A percentile compares a stretch with the other conserved stretches of the same genome.
Conservation (phyloP, 2,329 filamentous ascomycete species). For the Pseudocercospora fuligena region DNA sequence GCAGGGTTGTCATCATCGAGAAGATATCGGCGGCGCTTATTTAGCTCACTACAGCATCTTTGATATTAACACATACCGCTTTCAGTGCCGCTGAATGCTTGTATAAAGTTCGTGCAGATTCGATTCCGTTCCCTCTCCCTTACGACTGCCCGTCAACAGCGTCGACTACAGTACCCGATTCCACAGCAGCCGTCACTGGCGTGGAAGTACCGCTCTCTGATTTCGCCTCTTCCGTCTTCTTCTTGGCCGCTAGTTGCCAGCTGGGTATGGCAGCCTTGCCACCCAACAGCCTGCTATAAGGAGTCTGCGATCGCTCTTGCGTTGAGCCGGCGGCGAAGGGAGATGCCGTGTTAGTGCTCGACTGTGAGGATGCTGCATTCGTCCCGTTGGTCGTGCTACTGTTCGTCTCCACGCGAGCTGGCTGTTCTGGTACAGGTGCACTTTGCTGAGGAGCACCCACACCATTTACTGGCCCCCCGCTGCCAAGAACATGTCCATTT, state of each 20-base stretch:
- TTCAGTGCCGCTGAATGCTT: not conserved
- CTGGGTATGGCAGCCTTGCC: conserved; percentile 54
- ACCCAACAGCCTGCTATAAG: conserved; percentile 36
- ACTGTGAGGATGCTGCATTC: conserved; percentile 16
- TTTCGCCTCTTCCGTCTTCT: conserved; percentile 53
- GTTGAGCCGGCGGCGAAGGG: conserved; percentile 29
- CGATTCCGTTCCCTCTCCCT: not conserved
- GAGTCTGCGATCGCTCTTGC: conserved; percentile 25
- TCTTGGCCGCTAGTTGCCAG: conserved; percentile 59
- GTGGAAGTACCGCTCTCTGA: conserved; percentile 17
- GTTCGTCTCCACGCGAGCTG: conserved; percentile 29
- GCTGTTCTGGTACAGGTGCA: conserved; percentile 14
- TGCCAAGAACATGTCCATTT: conserved; percentile 31
- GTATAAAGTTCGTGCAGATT: not conserved
- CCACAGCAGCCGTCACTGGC: conserved; percentile 29
- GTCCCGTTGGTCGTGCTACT: conserved; percentile 18
- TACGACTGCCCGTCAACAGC: conserved; percentile 23
- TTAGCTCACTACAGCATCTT: not conserved
- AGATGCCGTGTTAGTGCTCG: conserved; percentile 22
- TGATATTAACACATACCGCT: not conserved
- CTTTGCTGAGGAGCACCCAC: conserved; percentile 2
- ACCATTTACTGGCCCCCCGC: conserved; percentile 19
- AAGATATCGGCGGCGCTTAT: not conserved
- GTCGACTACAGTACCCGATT: conserved; percentile 30
- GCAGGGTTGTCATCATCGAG: not conserved